Conservation (phyloP, 805 yeast species). For the Saturnispora ahearnii region DNA sequence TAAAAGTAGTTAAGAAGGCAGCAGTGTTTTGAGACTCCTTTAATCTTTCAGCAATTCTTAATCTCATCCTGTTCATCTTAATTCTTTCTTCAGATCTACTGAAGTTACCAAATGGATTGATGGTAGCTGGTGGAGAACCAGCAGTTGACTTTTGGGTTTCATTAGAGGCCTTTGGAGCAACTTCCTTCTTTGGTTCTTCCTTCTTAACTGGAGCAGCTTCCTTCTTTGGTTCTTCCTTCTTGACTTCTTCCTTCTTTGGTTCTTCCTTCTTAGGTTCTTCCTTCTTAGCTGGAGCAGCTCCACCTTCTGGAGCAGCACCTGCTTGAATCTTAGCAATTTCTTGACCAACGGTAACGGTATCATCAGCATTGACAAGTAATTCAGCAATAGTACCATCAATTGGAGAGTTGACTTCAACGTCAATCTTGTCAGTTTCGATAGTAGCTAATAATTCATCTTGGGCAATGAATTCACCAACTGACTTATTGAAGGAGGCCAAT, state of each 20-base stretch:
- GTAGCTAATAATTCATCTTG: conserved; percentile 91
- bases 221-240: not conserved
- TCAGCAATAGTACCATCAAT: conserved; percentile 83
- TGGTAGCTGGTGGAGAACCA: conserved; percentile 25
- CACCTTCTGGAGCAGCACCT: conserved; percentile 58
- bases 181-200: not conserved
- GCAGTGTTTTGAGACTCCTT: conserved; percentile 99
- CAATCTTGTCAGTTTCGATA: conserved; percentile 97
- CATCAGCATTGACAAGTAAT: conserved; percentile 73
- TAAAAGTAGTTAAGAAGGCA: conserved; percentile 95
- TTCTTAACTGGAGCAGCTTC: conserved; percentile 7
- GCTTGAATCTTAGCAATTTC: conserved; percentile 81
- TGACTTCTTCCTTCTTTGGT: conserved; percentile 4
- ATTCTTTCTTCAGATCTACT: conserved; percentile 85
- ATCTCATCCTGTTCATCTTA: conserved; percentile 98
- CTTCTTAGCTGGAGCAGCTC: conserved; percentile 32
- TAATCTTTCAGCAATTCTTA: conserved; percentile 96
- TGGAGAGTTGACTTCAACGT: conserved; percentile 94
- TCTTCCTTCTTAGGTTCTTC: conserved; percentile 22
- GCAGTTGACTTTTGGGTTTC: conserved; percentile 11
- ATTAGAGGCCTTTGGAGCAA: conserved; percentile 16
- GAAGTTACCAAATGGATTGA: conserved; percentile 38
- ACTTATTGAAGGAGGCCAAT: conserved; percentile 53
- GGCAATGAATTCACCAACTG: conserved; percentile 81
- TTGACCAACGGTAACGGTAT: conserved; percentile 94